Evolutionary conservation across 164 flowering plant species (phyloP).

Genomic region (Tetracentron sinense): DNA sequence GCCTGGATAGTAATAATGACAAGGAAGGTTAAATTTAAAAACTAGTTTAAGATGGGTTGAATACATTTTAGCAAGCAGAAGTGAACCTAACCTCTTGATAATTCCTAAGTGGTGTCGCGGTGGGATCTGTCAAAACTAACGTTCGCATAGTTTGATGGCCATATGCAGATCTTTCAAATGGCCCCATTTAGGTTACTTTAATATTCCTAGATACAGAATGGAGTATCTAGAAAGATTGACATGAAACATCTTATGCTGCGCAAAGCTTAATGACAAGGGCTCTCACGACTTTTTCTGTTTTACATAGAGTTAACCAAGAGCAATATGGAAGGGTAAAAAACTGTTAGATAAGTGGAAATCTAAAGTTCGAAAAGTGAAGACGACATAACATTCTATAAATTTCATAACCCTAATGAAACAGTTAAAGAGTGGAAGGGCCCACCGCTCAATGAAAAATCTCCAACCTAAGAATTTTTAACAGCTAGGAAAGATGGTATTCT

Average conservation of each 20-base stretch:
- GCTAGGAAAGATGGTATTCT: neutral
- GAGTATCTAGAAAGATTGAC: neutral
- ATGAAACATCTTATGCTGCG: neutral
- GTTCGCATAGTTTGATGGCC: conserved; percentile 78
- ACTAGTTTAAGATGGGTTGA: neutral
- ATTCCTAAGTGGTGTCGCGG: conserved; percentile 44
- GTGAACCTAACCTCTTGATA: conserved; percentile 55
- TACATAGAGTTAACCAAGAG: neutral
- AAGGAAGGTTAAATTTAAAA: neutral
- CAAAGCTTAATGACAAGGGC: neutral
- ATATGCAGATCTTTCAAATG: conserved; percentile 81
- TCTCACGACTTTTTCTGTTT: neutral
- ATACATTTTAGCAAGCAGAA: neutral
- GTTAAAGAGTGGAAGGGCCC: neutral
- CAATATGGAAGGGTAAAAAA: neutral
- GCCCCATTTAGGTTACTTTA: conserved; percentile 77
- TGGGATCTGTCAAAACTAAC: conserved; percentile 66
- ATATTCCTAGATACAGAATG: conserved; percentile 53
- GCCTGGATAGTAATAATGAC: conserved; percentile 37
- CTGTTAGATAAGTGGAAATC: neutral
- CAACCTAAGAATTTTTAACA: neutral
- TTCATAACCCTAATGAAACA: neutral
- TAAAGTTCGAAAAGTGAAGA: neutral
- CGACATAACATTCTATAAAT: conserved; percentile 1
- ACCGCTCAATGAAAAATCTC: neutral